Percentiles rank a stretch among this genome's conserved stretches.
Conservation (phyloP, 2,329 filamentous ascomycete genomes). For the Ophiognomonia clavigignenti-juglandacearum region DNA sequence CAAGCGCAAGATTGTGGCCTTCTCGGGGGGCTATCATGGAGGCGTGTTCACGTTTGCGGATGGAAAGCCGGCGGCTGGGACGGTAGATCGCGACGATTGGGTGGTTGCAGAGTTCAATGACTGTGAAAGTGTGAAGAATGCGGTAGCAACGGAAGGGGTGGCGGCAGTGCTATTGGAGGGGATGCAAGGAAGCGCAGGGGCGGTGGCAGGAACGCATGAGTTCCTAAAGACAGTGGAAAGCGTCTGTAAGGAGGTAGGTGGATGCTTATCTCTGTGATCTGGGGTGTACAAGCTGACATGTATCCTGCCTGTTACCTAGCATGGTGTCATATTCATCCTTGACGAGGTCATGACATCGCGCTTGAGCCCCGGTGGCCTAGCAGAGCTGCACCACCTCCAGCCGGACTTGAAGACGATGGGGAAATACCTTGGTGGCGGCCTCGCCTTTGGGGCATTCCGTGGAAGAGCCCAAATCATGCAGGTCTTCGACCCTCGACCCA, state of each 20-base stretch:
- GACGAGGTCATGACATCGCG: slow-evolving; percentile 71
- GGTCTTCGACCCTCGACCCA: slow-evolving; percentile 7
- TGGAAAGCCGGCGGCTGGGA: slow-evolving; percentile 33
- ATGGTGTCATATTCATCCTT: slow-evolving; percentile 57
- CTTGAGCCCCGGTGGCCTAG: slow-evolving; percentile 46
- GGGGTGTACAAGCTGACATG: background rate
- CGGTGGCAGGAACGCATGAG: slow-evolving; percentile 40
- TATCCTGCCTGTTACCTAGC: slow-evolving; percentile 18
- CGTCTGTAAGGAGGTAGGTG: slow-evolving; percentile 32
- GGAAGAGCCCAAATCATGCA: slow-evolving; percentile 29
- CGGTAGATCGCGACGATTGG: slow-evolving; percentile 49
- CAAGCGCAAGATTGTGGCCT: slow-evolving; percentile 45
- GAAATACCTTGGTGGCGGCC: slow-evolving; percentile 55
- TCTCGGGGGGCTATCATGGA: slow-evolving; percentile 48
- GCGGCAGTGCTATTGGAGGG: slow-evolving; percentile 63
- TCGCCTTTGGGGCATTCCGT: slow-evolving; percentile 56
- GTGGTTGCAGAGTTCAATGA: slow-evolving; percentile 61
- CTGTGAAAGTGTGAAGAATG: slow-evolving; percentile 35
- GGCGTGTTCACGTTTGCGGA: slow-evolving; percentile 33
- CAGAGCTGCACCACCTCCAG: slow-evolving; percentile 34
- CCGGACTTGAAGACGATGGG: slow-evolving; percentile 55
- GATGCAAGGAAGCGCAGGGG: slow-evolving; percentile 61
- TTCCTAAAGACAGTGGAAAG: slow-evolving; percentile 50
- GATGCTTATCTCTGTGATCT: background rate
- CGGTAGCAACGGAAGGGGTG: slow-evolving; percentile 42